These are phyloP conservation scores for Penicillium carneum DNA, from an alignment of 2,329 filamentous ascomycete genomes.

Conservation along the genomic window DNA sequence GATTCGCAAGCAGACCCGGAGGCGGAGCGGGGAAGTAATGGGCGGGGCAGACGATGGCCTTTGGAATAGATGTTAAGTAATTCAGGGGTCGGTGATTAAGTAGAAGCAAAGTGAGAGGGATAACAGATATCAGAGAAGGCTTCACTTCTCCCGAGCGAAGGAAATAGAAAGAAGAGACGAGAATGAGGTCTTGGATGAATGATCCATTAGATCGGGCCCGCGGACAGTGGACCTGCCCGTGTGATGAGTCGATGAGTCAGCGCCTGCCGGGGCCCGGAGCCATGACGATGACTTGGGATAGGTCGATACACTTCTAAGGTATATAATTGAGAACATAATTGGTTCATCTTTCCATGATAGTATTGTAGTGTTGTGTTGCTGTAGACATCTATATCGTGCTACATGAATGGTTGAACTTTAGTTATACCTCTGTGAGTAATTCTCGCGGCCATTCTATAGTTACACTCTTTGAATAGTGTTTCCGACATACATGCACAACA, in stretches of 20 bases:
- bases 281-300: conserved; percentile 1
- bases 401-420: neutral
- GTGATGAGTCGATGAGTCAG: conserved; percentile 20
- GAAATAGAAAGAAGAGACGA: neutral
- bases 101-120: neutral
- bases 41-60: conserved; percentile 20
- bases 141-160: neutral
- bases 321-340: neutral
- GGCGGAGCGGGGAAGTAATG: conserved; percentile 41
- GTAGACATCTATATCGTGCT: neutral
- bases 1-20: conserved; percentile 29
- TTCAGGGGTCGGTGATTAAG: no score
- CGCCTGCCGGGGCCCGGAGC: neutral
- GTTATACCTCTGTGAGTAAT: neutral
- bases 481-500: neutral
- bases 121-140: neutral
- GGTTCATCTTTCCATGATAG: neutral
- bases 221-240: no score
- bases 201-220: conserved; percentile 10
- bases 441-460: neutral
- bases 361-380: neutral
- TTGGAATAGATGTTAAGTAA: neutral
- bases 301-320: neutral
- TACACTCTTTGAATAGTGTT: neutral
- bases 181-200: neutral